These are phyloP conservation scores for Hyphopichia burtonii DNA, from an alignment of 1,139 yeast genomes.

Conservation along the genomic window DNA sequence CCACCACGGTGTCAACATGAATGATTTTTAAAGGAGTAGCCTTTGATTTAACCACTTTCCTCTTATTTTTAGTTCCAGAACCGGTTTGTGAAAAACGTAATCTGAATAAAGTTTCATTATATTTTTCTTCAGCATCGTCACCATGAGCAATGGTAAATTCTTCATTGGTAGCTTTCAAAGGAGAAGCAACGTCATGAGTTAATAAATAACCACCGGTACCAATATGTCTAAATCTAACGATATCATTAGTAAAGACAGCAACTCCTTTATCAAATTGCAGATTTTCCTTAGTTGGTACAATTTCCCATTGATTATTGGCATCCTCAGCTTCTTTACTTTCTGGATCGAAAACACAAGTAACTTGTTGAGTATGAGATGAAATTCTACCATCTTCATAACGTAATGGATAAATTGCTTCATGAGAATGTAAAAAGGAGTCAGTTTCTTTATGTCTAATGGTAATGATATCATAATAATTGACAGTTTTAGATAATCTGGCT, in stretches of 20 bases:
- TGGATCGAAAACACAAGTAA: slow-evolving; percentile 58
- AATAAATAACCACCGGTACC: slow-evolving; percentile 74
- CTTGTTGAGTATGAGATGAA: slow-evolving; percentile 94
- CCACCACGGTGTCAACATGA: slow-evolving; percentile 86
- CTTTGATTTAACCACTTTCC: slow-evolving; percentile 62
- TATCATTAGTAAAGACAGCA: slow-evolving; percentile 53
- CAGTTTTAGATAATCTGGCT: slow-evolving; percentile 66
- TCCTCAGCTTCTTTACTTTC: slow-evolving; percentile 42
- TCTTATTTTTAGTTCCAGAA: slow-evolving; percentile 38
- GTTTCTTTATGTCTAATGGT: slow-evolving; percentile 80
- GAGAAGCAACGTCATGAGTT: slow-evolving; percentile 98
- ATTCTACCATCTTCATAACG: slow-evolving; percentile 96
- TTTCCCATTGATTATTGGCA: slow-evolving; percentile 80
- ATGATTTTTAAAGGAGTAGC: slow-evolving; percentile 66
- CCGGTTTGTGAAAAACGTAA: slow-evolving; percentile 51
- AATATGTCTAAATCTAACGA: slow-evolving; percentile 78
- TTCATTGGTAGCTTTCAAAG: slow-evolving; percentile 83
- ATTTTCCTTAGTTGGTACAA: slow-evolving; percentile 59
- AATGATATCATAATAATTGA: slow-evolving; percentile 72
- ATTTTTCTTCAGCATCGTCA: slow-evolving; percentile 49
- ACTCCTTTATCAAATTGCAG: slow-evolving; percentile 21
- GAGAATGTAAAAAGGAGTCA: slow-evolving; percentile 78
- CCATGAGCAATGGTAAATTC: slow-evolving; percentile 75
- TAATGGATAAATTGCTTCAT: slow-evolving; percentile 69
- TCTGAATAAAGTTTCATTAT: slow-evolving; percentile 77